Evolutionary conservation across 2,329 filamentous ascomycete genomes (phyloP).

Genomic region (Bipolaris victoriae): DNA sequence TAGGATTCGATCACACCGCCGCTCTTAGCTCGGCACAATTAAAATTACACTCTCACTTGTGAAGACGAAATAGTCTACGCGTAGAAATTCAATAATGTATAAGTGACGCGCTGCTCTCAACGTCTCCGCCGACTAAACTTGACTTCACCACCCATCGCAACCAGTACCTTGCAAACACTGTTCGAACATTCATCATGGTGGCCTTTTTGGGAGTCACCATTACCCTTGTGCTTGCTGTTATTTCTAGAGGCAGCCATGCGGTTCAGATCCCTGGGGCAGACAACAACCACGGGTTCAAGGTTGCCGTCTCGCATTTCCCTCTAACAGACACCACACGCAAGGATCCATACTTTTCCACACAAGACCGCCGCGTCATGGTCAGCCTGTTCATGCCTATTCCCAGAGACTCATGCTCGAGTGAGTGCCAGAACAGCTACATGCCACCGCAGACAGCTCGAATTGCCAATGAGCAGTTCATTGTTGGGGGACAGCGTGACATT

Average conservation of each 20-base stretch:
- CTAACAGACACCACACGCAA: constrained; percentile 15
- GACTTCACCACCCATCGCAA: background rate
- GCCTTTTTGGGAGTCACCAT: background rate
- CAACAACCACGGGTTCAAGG: constrained; percentile 20
- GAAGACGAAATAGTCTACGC: background rate
- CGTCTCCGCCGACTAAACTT: background rate
- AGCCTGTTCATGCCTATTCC: constrained; percentile 34
- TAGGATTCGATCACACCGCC: constrained; percentile 1
- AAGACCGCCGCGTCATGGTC: constrained; percentile 24
- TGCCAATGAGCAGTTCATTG: constrained; percentile 32
- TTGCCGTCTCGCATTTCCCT: constrained; percentile 24
- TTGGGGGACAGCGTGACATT: constrained; percentile 16
- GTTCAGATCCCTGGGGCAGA: constrained; percentile 25
- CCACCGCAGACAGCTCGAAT: constrained; percentile 21
- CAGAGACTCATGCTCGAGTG: constrained; percentile 12
- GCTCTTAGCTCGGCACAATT: background rate
- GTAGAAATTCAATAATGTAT: background rate
- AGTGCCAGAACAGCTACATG: constrained; percentile 33
- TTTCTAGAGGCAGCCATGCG: constrained; percentile 5
- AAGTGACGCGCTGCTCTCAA: background rate
- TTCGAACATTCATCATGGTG: background rate
- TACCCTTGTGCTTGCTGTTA: background rate
- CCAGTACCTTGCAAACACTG: background rate
- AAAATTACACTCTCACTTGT: background rate
- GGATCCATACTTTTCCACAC: constrained; percentile 4